Base-by-base conservation (phyloP, 2,329 filamentous ascomycete genomes). In the Aspergillus persii region DNA sequence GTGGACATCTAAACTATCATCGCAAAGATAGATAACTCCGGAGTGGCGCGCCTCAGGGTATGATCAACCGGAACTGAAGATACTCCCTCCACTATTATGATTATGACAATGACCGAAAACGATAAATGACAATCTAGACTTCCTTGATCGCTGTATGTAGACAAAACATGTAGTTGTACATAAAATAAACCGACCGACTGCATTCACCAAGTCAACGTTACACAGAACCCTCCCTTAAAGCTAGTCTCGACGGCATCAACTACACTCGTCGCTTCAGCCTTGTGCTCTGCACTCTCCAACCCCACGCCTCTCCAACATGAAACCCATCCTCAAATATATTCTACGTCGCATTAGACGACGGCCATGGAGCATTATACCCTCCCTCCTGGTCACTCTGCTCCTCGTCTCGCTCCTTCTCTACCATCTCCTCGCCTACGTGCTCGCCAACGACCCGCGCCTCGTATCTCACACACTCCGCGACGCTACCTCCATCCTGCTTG, bases 371-470 rank as follows among this genome's bases (percentile, higher is more conserved):
- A 46, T 63, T 9, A 26, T 50, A 5, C 48, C 53, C 5, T 9
- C 30, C 9, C 8, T 62, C 12, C 8, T 51, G 18, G 18, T 53
- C 8, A 47, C 50, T n/a, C 8, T 56, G 30, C 23, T 61, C 50
- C 11, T 59, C 7, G 69, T 69, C 36, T 73, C 74, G 3, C 50
- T 76, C n/a, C 9, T 74, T 9, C 62, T 77, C 41, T 75, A 77
- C 64, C 70, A 74, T 59, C 41, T 74, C 8, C 60, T 77, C 9
- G 76, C 72, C 23, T 77, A 77, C 53, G 23, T 71, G 5, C 66
- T 78, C 8, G 74, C 72, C 18, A 66, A 67, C 36, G 73, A 77
- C 59, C 73, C 74, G 15, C 64, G 75, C 5, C 65, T 78, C 50
- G 68, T 77, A 2, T 75, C 76, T 6, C 63, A 68, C 0, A 70